phyloP scores from a whole-genome alignment of 106 monocot species.

The Acorus calamus region DNA sequence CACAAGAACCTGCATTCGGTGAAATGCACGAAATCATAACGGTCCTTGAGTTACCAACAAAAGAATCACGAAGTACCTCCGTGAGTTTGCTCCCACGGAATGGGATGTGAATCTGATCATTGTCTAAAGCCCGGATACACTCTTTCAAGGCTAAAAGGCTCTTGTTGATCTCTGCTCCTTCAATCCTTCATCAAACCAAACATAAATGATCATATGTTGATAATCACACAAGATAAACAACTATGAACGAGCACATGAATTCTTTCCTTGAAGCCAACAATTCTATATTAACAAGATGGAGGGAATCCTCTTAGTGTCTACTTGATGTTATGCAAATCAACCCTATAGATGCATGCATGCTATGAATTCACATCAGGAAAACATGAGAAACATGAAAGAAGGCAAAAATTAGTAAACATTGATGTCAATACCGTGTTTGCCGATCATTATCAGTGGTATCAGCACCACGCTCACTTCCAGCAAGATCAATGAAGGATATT shows the following conservation, averaged over 20 bases:
- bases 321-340: too few species aligned
- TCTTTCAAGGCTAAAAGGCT: slow-evolving; percentile 89
- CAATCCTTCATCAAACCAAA: slow-evolving; percentile 53
- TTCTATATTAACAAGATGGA: too few species aligned
- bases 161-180: slow-evolving; percentile 99
- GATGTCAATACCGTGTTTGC: slow-evolving; percentile 64
- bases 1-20: slow-evolving; percentile 87
- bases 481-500: slow-evolving; percentile 97
- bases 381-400: too few species aligned
- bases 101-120: slow-evolving; percentile 95
- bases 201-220: slow-evolving; percentile 6
- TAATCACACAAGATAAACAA: slow-evolving; percentile 1
- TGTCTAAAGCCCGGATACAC: slow-evolving; percentile 95
- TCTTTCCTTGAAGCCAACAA: too few species aligned
- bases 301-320: too few species aligned
- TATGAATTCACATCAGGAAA: too few species aligned
- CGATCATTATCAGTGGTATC: slow-evolving; percentile 98
- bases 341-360: too few species aligned
- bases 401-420: background rate
- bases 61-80: slow-evolving; percentile 94
- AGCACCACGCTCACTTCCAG: slow-evolving; percentile 97
- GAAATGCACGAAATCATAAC: slow-evolving; percentile 98
- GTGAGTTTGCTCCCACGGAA: slow-evolving; percentile 97
- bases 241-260: too few species aligned
- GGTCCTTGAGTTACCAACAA: slow-evolving; percentile 90